These are phyloP conservation scores for Penicillium fuscoglaucum DNA, from an alignment of 2,329 filamentous ascomycete genomes.

Conservation along the genomic window DNA sequence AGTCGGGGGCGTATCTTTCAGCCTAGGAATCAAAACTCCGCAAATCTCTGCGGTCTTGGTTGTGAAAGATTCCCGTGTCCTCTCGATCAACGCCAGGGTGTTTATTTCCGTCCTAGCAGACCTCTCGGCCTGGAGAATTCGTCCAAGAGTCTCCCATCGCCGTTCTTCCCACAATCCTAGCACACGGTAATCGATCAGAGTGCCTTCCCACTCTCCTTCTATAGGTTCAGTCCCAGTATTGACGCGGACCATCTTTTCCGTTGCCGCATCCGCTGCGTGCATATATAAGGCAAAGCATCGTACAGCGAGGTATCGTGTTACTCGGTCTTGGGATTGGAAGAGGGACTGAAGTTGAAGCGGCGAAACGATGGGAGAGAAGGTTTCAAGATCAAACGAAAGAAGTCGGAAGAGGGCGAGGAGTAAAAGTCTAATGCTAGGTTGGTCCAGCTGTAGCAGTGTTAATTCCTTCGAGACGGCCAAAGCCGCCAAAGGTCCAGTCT, in stretches of 20 bases:
- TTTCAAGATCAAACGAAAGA: constrained; percentile 70
- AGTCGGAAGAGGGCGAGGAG: constrained; percentile 76
- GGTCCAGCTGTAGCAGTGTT: constrained; percentile 37
- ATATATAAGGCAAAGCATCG: constrained; percentile 78
- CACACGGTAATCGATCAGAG: constrained; percentile 75
- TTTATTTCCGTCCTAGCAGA: constrained; percentile 24
- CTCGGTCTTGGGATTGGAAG: constrained; percentile 58
- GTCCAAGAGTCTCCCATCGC: constrained; percentile 49
- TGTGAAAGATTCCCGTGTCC: constrained; percentile 49
- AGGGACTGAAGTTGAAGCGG: constrained; percentile 68
- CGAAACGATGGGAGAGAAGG: constrained; percentile 65
- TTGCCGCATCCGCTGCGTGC: constrained; percentile 74
- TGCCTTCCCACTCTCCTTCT: constrained; percentile 72
- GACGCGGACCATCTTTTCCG: constrained; percentile 68
- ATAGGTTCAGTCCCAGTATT: constrained; percentile 66
- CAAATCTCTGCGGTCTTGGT: constrained; percentile 65
- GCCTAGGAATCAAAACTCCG: constrained; percentile 62
- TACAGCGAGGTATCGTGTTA: constrained; percentile 77
- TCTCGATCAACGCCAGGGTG: constrained; percentile 29
- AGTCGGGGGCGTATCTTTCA: constrained; percentile 51
- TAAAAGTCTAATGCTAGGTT: constrained; percentile 44
- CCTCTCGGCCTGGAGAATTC: constrained; percentile 27
- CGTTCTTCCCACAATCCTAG: constrained; percentile 64
- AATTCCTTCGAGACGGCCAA: constrained; percentile 33
- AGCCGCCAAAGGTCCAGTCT: constrained; percentile 36